These are phyloP conservation scores for Cornus florida DNA, from an alignment of 148 eudicot species.

Conservation along the genomic window DNA sequence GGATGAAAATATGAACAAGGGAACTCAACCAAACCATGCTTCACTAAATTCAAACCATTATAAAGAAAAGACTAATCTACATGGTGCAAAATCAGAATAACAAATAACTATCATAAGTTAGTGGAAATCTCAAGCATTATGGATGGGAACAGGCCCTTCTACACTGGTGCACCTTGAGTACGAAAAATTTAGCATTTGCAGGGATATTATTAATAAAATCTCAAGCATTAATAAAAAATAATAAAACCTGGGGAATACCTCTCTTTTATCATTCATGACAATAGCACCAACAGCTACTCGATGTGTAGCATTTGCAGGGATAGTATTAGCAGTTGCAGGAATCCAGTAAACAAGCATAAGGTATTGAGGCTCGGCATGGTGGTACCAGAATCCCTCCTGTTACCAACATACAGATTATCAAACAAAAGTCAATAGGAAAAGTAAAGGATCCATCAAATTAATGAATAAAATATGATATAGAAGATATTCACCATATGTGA, in stretches of 20 bases:
- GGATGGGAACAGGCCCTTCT: not conserved
- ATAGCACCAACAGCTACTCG: slow-evolving; percentile 76
- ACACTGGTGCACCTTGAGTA: not conserved
- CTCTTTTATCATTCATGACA: slow-evolving; percentile 64
- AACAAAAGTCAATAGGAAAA: slow-evolving; percentile 1
- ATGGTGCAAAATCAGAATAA: too few relatives aligned
- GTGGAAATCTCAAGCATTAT: not conserved
- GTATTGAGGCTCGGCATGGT: slow-evolving; percentile 81
- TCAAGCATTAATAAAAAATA: too few relatives aligned
- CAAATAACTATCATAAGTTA: too few relatives aligned
- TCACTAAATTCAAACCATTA: not conserved
- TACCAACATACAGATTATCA: slow-evolving; percentile 18
- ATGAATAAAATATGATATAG: not conserved
- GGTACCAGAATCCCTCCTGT: slow-evolving; percentile 86
- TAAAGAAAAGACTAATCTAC: not conserved
- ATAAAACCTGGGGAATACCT: slow-evolving; percentile 38
- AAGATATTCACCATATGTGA: not conserved
- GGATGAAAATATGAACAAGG: not conserved
- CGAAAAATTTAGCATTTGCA: not conserved
- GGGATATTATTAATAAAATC: too few relatives aligned
- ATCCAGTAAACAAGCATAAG: slow-evolving; percentile 88
- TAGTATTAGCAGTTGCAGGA: slow-evolving; percentile 54
- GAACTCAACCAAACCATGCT: slow-evolving; percentile 5
- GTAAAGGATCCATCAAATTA: not conserved
- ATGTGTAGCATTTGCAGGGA: slow-evolving; percentile 84